These are phyloP conservation scores for Spinellus fusiger DNA, from an alignment of 192 early-diverging fungal genomes.

Conservation along the genomic window DNA sequence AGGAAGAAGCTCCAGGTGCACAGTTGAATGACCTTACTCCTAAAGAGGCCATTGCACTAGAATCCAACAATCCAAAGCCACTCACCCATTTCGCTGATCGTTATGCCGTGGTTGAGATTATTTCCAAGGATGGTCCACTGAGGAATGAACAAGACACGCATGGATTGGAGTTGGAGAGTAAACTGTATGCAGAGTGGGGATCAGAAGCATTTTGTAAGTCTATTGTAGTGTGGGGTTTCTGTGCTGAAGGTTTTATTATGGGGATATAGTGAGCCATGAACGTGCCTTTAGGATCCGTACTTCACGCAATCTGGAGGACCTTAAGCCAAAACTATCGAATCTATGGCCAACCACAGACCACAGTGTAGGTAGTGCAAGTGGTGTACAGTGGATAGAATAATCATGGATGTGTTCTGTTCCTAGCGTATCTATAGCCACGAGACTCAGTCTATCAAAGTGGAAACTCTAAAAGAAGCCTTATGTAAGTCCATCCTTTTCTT, in stretches of 20 bases:
- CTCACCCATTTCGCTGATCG: slow-evolving; percentile 2
- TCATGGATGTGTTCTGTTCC: not conserved
- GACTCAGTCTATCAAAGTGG: not conserved
- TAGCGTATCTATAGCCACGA: not conserved
- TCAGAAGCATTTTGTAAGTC: slow-evolving; percentile 13
- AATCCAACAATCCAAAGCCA: not conserved
- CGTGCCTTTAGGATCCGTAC: slow-evolving; percentile 26
- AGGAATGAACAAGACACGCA: slow-evolving; percentile 21
- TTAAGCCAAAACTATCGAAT: slow-evolving; percentile 25
- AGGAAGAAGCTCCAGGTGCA: too few relatives aligned
- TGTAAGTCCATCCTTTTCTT: not conserved
- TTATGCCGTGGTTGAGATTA: slow-evolving; percentile 10
- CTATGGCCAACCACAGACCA: slow-evolving; percentile 21
- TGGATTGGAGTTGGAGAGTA: slow-evolving; percentile 25
- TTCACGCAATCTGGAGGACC: slow-evolving; percentile 23
- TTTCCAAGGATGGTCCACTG: slow-evolving; percentile 18
- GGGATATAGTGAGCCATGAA: slow-evolving; percentile 13
- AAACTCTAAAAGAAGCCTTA: slow-evolving; percentile 7
- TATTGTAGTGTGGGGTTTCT: not conserved
- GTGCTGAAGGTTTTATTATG: not conserved
- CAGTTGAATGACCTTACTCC: too few relatives aligned
- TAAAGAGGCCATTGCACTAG: too few relatives aligned
- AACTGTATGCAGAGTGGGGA: slow-evolving; percentile 28
- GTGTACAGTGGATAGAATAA: not conserved
- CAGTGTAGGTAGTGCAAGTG: slow-evolving; percentile 12